These are phyloP conservation scores for Starmerella potacharoeniae DNA, from an alignment of 805 yeast genomes.

Conservation along the genomic window DNA sequence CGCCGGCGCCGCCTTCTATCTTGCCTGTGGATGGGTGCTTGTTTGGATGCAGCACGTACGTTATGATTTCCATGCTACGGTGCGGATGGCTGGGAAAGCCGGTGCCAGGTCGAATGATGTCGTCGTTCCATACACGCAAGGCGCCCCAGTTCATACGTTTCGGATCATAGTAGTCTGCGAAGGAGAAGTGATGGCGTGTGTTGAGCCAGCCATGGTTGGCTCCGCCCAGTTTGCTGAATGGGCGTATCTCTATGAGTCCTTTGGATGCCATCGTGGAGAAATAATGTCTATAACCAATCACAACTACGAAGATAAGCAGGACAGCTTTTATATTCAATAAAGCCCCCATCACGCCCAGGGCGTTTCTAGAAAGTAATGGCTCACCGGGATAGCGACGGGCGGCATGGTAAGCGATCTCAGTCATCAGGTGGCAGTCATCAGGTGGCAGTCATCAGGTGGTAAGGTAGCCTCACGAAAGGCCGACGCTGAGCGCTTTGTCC, in stretches of 20 bases:
- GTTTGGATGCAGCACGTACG: conserved; percentile 10
- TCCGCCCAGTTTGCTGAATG: conserved; percentile 15
- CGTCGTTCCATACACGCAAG: conserved; percentile 18
- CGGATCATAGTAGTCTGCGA: conserved; percentile 17
- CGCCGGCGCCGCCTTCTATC: conserved; percentile 16
- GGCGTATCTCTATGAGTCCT: conserved; percentile 10
- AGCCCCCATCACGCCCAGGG: no score
- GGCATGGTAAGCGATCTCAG: no score
- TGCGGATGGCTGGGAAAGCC: conserved; percentile 21
- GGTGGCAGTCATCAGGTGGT: no score
- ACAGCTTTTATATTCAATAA: no score
- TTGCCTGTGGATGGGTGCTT: conserved; percentile 11
- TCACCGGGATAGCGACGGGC: no score
- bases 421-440: no score
- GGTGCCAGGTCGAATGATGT: conserved; percentile 11
- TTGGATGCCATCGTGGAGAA: conserved; percentile 5
- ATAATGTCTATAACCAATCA: background rate
- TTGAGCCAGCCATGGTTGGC: conserved; percentile 19
- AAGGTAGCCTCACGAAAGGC: no score
- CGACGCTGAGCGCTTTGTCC: no score
- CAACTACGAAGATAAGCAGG: no score
- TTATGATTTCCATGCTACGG: conserved; percentile 18
- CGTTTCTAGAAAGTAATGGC: no score
- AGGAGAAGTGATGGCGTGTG: conserved; percentile 17
- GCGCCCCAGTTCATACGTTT: conserved; percentile 20